Base-by-base conservation (phyloP, 768 basidiomycete genomes). In the Pisolithus tinctorius region DNA sequence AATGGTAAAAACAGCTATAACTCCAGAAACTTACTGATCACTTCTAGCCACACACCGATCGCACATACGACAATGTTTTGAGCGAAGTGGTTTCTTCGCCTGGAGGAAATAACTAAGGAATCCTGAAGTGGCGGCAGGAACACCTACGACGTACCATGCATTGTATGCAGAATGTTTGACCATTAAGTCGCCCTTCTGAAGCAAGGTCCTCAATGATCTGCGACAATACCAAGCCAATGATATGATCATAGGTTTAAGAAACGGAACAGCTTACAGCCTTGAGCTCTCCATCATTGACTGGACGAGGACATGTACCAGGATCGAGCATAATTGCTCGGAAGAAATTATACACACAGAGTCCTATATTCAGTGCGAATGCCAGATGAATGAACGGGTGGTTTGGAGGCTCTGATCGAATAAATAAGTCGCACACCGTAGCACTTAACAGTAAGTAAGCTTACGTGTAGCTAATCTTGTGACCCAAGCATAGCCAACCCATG, bases 201-300 rank as follows among this genome's bases (percentile, higher is more conserved):
- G 93, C 90, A n/a, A 98, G 73, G 27, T 93, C 90, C 64, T 97
- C 94, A 45, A 99, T 85, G 36, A 90, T 81, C 91, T 94, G 17
- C 16, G 6, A 37, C 25, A 11, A 27, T 43, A 44, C 7, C n/a
- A 17, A 26, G 14, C n/a, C 48, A 39, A 30, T 47, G 37, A 53
- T n/a, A n/a, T 29, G 53, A 40, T 4, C 11, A 2, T 8, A 36
- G 13, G 25, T 13, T 11, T 13, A 36, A 47, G 25, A 43, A 20
- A 9, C 5, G 8, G 25, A 8, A 31, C 26, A 27, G 71, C 86
- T 55, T 55, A 93, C 93, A 53, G 88, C 79, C 74, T 88, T 94
- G 30, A 96, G 69, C 64, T 95, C 93, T 38, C 80, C 84, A 56
- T 95, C 93, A 55, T 80, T 88, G 4, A 79, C 69, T 1, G 91